These are phyloP conservation scores for Camelina sativa DNA, from an alignment of 345 rosid species.

Conservation along the genomic window DNA sequence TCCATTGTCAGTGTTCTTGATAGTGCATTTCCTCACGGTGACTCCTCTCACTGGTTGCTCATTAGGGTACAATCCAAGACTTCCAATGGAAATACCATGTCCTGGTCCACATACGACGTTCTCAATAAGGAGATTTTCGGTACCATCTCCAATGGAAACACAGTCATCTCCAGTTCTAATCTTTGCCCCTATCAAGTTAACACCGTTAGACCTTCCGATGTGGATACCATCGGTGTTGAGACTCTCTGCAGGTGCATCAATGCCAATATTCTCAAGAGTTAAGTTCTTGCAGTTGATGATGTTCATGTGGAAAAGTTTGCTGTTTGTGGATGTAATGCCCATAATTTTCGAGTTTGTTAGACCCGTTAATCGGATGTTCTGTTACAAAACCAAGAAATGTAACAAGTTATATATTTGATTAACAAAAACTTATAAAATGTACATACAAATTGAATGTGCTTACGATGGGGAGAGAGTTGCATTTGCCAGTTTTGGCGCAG, in stretches of 20 bases:
- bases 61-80: constrained; percentile 54
- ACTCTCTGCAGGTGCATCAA: constrained; percentile 52
- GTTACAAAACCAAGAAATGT: not conserved
- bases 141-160: constrained; percentile 58
- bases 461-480: constrained; percentile 47
- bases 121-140: constrained; percentile 38
- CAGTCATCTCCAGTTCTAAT: constrained; percentile 64
- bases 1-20: constrained; percentile 53
- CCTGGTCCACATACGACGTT: constrained; percentile 61
- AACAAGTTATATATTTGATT: not conserved
- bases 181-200: constrained; percentile 35
- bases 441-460: constrained; percentile 11
- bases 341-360: constrained; percentile 32
- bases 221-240: constrained; percentile 67
- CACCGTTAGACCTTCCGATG: constrained; percentile 47
- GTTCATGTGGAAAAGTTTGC: constrained; percentile 57
- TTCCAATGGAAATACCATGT: constrained; percentile 64
- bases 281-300: constrained; percentile 51
- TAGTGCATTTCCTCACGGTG: constrained; percentile 45
- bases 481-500: constrained; percentile 39
- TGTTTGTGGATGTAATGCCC: constrained; percentile 48
- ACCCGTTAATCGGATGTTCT: constrained; percentile 39
- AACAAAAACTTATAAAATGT: not conserved
- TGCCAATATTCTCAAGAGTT: constrained; percentile 36
- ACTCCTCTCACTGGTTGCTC: constrained; percentile 59